A percentile compares a stretch with the other conserved stretches of the same genome.
Evolutionary conservation across 768 basidiomycete species (phyloP).

Genomic region (Boletus rufocinnamomeus): DNA sequence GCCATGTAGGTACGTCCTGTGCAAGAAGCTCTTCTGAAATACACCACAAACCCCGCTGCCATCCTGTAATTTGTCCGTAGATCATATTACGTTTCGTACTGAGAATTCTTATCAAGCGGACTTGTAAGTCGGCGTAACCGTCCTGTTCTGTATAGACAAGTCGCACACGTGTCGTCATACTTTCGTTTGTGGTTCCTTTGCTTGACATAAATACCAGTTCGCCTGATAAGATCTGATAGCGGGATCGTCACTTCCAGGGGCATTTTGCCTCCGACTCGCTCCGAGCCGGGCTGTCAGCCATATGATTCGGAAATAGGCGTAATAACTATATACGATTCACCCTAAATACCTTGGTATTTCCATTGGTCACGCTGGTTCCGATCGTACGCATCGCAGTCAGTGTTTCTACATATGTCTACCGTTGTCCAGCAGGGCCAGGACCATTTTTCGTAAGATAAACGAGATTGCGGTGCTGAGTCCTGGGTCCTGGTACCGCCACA

Average conservation of each 20-base stretch:
- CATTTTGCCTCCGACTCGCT: neutral
- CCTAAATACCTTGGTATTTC: no score
- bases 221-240: neutral
- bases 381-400: no score
- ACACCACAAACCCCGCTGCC: neutral
- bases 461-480: no score
- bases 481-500: no score
- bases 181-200: neutral
- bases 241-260: no score
- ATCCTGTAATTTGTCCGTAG: neutral
- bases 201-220: neutral
- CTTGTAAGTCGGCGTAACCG: neutral
- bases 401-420: no score
- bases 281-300: no score
- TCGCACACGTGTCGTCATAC: neutral
- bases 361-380: no score
- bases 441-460: no score
- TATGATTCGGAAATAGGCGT: no score
- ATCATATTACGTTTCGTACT: neutral
- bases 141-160: neutral
- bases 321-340: no score
- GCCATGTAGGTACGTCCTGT: neutral
- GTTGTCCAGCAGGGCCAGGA: no score
- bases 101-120: neutral
- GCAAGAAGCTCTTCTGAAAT: neutral